phyloP scores from a whole-genome alignment of 164 flowering plant species.

The Kingdonia uniflora region DNA sequence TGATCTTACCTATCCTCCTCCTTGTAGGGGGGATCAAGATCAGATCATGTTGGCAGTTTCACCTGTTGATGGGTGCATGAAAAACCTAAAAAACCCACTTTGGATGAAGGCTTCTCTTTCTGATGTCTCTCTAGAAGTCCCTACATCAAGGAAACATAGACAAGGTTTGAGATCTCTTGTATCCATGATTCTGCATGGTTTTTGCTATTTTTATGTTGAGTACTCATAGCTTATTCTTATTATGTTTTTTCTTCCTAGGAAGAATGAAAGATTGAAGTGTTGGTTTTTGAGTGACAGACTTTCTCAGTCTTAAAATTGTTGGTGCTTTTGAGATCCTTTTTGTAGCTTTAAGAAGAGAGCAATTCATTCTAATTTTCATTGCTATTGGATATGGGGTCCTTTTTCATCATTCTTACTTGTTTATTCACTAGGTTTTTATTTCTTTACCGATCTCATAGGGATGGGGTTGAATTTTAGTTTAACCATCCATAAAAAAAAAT shows the following conservation, averaged over 20 bases:
- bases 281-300: conserved; percentile 13
- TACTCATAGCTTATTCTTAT: no score
- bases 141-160: conserved; percentile 2
- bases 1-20: conserved; percentile 48
- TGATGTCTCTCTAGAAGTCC: conserved; percentile 5
- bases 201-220: no score
- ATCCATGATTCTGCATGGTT: conserved; percentile 2
- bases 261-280: conserved; percentile 1
- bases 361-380: background rate
- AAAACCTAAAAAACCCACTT: conserved; percentile 5
- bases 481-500: no score
- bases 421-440: background rate
- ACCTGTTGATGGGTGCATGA: conserved; percentile 43
- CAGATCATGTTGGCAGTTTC: conserved; percentile 76
- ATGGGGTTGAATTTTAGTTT: no score
- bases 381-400: background rate
- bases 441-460: background rate
- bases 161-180: conserved; percentile 14
- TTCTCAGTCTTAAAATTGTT: conserved; percentile 8
- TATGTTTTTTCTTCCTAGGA: no score
- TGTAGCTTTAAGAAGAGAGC: conserved; percentile 9
- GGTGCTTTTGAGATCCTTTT: conserved; percentile 12
- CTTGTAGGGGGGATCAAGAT: conserved; percentile 28
- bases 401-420: background rate
- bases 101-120: background rate